phyloP scores from a whole-genome alignment of 2,329 filamentous ascomycete species.

The Microascus cirrosus region DNA sequence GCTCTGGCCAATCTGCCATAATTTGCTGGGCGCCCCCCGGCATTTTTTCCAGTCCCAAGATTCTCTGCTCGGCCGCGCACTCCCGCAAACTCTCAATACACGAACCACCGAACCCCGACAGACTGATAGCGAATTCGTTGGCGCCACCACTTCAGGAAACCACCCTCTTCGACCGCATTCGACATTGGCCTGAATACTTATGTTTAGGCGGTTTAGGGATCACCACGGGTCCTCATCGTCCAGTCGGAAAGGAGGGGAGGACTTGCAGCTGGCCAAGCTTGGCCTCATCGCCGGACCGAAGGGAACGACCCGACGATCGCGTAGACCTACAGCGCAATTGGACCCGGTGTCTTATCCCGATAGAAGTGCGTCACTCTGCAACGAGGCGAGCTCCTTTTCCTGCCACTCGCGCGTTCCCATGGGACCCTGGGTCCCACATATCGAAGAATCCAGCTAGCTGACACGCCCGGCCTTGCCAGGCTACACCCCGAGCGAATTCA shows the following conservation, averaged over 20 bases:
- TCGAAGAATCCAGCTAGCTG: not conserved
- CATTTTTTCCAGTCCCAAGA: not conserved
- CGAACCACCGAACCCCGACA: not conserved
- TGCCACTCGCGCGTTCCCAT: not conserved
- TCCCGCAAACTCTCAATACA: not conserved
- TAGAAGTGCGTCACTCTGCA: constrained; percentile 21
- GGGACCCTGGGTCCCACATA: not conserved
- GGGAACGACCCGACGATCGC: constrained; percentile 7
- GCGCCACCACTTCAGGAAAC: not conserved
- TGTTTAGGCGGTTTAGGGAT: constrained; percentile 1
- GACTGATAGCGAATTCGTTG: not conserved
- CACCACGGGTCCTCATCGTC: constrained; percentile 1
- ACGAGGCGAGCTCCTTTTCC: constrained; percentile 8
- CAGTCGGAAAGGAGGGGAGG: not conserved
- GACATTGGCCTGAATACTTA: not conserved
- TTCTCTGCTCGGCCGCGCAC: not conserved
- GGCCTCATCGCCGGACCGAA: not conserved
- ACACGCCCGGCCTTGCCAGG: not conserved
- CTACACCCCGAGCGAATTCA: not conserved
- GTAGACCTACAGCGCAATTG: constrained; percentile 9
- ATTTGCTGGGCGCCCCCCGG: not conserved
- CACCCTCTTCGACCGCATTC: not conserved
- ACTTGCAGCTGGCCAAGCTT: constrained; percentile 2
- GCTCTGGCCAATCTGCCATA: not conserved
- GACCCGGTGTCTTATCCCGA: constrained; percentile 24